These are phyloP conservation scores for Aspergillus bombycis DNA, from an alignment of 2,329 filamentous ascomycete genomes.

Conservation along the genomic window DNA sequence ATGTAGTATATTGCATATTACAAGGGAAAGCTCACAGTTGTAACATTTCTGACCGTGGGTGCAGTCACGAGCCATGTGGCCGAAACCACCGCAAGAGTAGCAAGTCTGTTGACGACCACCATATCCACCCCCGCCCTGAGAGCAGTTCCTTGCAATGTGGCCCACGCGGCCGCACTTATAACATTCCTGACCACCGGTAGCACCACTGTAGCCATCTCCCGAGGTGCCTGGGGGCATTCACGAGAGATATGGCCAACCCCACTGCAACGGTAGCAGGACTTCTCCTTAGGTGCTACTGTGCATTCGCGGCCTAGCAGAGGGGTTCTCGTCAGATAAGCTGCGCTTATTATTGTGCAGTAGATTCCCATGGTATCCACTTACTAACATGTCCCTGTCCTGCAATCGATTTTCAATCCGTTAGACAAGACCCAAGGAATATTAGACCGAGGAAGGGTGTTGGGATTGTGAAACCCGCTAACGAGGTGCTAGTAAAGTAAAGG, in stretches of 20 bases:
- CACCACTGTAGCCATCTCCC: conserved; percentile 51
- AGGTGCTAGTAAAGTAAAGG: conserved; percentile 3
- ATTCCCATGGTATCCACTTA: conserved; percentile 48
- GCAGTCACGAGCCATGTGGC: conserved; percentile 97
- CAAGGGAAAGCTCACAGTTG: conserved; percentile 69
- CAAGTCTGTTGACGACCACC: conserved; percentile 75
- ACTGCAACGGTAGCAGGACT: conserved; percentile 67
- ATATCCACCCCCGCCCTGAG: conserved; percentile 54
- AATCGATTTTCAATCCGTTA: conserved; percentile 23
- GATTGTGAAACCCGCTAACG: background rate
- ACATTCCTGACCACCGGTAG: conserved; percentile 70
- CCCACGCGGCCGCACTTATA: conserved; percentile 98
- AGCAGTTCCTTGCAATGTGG: conserved; percentile 80
- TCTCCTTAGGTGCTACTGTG: conserved; percentile 85
- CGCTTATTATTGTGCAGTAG: background rate
- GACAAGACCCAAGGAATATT: conserved; percentile 8
- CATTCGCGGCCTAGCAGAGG: conserved; percentile 75
- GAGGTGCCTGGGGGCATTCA: conserved; percentile 60
- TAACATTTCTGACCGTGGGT: conserved; percentile 99
- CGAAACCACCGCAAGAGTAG: conserved; percentile 97
- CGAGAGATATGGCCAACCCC: conserved; percentile 88
- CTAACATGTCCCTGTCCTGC: conserved; percentile 74
- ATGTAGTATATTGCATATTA: background rate
- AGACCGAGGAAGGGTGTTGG: background rate
- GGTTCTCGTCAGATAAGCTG: conserved; percentile 17